Base-by-base conservation (phyloP, 352 stramenopile genomes). In the Albugo candida region DNA sequence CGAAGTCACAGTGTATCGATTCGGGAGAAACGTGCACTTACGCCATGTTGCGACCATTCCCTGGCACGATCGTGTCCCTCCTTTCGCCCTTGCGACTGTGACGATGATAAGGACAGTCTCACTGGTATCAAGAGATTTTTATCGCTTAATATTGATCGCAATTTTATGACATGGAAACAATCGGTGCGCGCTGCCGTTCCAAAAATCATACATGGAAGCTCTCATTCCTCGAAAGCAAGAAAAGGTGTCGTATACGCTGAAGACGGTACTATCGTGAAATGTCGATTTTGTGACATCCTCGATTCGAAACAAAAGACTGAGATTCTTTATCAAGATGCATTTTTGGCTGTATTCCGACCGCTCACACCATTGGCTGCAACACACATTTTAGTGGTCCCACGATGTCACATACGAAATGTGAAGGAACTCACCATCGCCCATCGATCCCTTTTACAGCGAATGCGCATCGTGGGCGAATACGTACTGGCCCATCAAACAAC, bases 251-350 rank as follows among this genome's bases (percentile, higher is more conserved):
- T 60, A 47, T 91, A 91, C 55, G 50, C 48, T 5, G 53, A 57
- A 39, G 63, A 88, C 49, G 72, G 73, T 17, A 51, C 51, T n/a
- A 47, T 91, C 14, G 55, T 83, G 12, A 72, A 62, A 49, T 91
- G 78, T 41, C 77, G 77, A 39, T 91, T 88, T 58, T 91, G 78
- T 42, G 69, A 86, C n/a, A 91, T 91, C 44, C 53, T 91, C 35
- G 52, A 63, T 37, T 61, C 61, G 0, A 59, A 67, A 21, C 58
- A 70, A 44, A 70, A 83, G 37, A 31, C 24, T 8, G 60, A 75
- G 2, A 83, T 91, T 48, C 50, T 92, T 16, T 88, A 87, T 51
- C 65, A 92, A 50, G 76, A 92, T 56, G 68, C 78, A 13, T 54
- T 65, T 36, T 63, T 92, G 31, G 70, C 67, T 1, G 75, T 92